A percentile compares a stretch with the other conserved stretches of the same genome.
phyloP scores from a whole-genome alignment of 140 eudicot genomes.

The Oenanthe javanica region DNA sequence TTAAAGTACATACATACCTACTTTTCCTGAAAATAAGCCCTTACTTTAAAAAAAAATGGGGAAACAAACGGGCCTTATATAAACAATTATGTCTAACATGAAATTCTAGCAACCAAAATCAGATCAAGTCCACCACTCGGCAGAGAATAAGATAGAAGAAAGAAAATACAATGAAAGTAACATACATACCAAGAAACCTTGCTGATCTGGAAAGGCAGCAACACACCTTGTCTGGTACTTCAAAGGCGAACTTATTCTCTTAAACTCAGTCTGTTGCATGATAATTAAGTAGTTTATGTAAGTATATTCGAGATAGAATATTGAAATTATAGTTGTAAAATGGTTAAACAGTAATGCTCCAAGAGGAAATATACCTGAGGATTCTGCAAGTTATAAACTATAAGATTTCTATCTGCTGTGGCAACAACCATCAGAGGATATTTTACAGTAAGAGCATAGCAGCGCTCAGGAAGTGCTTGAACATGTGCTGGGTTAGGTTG shows the following conservation, averaged over 20 bases:
- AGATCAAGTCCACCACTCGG: neutral
- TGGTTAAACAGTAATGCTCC: neutral
- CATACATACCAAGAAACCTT: constrained; percentile 76
- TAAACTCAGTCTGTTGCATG: constrained; percentile 61
- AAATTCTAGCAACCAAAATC: neutral
- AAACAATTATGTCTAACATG: neutral
- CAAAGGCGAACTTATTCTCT: constrained; percentile 69
- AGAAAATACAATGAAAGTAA: neutral
- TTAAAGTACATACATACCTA: no score
- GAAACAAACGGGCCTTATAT: neutral
- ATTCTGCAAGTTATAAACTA: constrained; percentile 78
- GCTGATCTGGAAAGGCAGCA: constrained; percentile 95
- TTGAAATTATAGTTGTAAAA: neutral
- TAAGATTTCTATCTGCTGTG: constrained; percentile 89
- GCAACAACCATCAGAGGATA: constrained; percentile 98
- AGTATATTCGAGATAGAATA: neutral
- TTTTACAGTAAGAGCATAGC: constrained; percentile 81
- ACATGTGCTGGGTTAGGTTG: constrained; percentile 79
- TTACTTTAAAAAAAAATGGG: no score
- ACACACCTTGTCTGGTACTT: constrained; percentile 94
- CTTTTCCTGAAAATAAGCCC: no score
- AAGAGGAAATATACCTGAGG: constrained; percentile 62
- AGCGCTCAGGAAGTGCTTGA: constrained; percentile 91
- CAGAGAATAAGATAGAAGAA: neutral
- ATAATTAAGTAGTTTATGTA: neutral